Base-by-base conservation (phyloP, 148 eudicot genomes). In the Vaccinium myrtillus region DNA sequence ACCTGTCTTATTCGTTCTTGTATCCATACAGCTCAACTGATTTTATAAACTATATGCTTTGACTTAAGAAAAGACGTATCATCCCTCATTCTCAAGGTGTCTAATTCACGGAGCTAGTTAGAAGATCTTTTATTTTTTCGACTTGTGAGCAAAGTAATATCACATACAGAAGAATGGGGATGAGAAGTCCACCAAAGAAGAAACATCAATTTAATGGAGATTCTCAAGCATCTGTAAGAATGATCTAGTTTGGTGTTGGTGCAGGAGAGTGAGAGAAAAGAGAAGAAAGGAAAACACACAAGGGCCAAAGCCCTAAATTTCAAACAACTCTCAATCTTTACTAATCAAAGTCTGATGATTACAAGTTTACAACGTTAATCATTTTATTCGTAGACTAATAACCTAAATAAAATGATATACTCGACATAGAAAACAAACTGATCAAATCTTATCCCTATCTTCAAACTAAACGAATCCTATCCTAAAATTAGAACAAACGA, bases 41-140 rank as follows among this genome's bases (percentile, higher is more conserved):
- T 78, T 54, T 53, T 15, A 27, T 15, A 8, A 56, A 56, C n/a
- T 59, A 43, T 25, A 9, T 8, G 25, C 13, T 63, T 2, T 36
- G n/a, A 58, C 19, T 12, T 81, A 56, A 19, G 82, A 79, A 32
- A 19, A 30, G 18, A 79, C 5, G 69, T 30, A 7, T 79, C 12
- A 8, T 55, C 12, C 51, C 11, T 36, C 15, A 18, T 36, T 18
- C 50, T 36, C 36, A 46, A 50, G 50, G 13, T 25, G 49, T 81
- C 74, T 18, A 61, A 43, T 81, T 61, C 18, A 11, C 9, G 14
- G 83, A 81, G 54, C 54, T 81, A 61, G 36, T 46, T 81, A n/a
- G 9, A 32, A 32, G 25, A 39, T 56, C 16, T 15, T 19, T 1
- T 55, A 27, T 12, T 69, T 69, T 69, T 27, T n/a, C n/a, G 1